Evolutionary conservation across 1,284 basidiomycete species (phyloP), one percentile per base, ranked within the genome.

Genomic region (Neonothopanus nambi): DNA sequence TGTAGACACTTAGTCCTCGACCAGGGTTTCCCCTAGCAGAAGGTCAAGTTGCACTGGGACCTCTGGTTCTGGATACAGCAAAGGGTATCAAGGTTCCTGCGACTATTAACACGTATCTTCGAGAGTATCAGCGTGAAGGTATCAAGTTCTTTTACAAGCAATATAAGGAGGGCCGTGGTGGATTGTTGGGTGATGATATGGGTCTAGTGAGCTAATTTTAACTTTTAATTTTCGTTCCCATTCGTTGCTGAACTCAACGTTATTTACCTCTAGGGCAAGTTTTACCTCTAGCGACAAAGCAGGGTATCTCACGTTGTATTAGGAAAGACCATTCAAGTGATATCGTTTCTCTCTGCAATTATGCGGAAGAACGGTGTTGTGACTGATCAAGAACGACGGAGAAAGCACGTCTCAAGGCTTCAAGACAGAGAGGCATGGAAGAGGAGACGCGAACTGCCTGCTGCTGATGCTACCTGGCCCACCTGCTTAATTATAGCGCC

Each of bases 321-420:
- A 77, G 91, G 91, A 2, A 93, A 92, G 77, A 92, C 90, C 0
- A 89, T 93, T n/a, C 93, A 95, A 67, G 84, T 94, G 21, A 92
- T 94, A 36, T 80, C 88, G 0, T 93, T 95, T 62, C 76, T 95
- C 2, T 85, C 89, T 0, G 91, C 93, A 0, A 87, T 95, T 58
- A 93, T 94, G 91, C 70, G 74, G 57, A 94, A 94, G 69, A 68
- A 74, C 1, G 91, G 91, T 1, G 70, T 80, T 38, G 68, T 64
- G n/a, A 72, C 74, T 9, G 91, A 94, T 63, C 65, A 75, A 15
- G 67, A 81, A 41, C 80, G 91, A 20, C 78, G 90, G 20, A 75
- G 75, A 42, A 74, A 83, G 8, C 73, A 85, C 63, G 80, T 91
- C 9, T 82, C 81, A 7, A 65, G 67, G 9, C 72, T 91, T 1